phyloP scores from a whole-genome alignment of 768 basidiomycete genomes.

The Suillus subalutaceus region DNA sequence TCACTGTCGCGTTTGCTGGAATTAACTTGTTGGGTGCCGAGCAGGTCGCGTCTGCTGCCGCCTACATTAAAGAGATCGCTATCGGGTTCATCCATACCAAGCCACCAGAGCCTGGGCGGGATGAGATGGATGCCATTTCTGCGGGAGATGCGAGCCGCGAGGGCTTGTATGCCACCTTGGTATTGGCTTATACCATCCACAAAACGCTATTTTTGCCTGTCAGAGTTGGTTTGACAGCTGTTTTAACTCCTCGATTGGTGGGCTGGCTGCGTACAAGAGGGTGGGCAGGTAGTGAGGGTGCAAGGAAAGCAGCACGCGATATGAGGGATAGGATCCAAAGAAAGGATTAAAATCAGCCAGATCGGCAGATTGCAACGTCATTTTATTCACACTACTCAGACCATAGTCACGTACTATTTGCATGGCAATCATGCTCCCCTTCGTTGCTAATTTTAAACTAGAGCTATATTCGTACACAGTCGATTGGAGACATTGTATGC shows the following conservation, averaged over 20 bases:
- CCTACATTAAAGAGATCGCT: slow-evolving; percentile 55
- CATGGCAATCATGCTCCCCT: neutral
- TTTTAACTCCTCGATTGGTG: slow-evolving; percentile 84
- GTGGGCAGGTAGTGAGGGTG: slow-evolving; percentile 79
- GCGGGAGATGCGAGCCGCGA: slow-evolving; percentile 52
- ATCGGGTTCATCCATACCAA: slow-evolving; percentile 48
- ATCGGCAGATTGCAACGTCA: neutral
- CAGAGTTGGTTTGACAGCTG: slow-evolving; percentile 86
- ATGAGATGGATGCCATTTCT: slow-evolving; percentile 56
- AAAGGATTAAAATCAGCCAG: neutral
- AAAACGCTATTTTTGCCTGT: slow-evolving; percentile 92
- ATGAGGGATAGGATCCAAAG: slow-evolving; percentile 38
- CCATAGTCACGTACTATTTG: neutral
- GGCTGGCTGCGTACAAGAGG: slow-evolving; percentile 79
- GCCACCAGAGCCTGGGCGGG: slow-evolving; percentile 66
- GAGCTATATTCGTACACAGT: too few relatives aligned
- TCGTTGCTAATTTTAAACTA: slow-evolving; percentile 2
- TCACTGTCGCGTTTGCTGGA: slow-evolving; percentile 79
- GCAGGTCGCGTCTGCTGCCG: slow-evolving; percentile 72
- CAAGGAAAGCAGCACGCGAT: slow-evolving; percentile 59
- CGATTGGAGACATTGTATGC: neutral
- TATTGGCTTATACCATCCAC: slow-evolving; percentile 93
- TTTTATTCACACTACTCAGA: slow-evolving; percentile 8
- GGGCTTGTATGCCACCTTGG: slow-evolving; percentile 88
- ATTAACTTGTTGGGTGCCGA: slow-evolving; percentile 91